Evolutionary conservation across 2,329 filamentous ascomycete species (phyloP), one percentile per base, ranked within the genome.

Genomic region (Trichophyton mentagrophytes): DNA sequence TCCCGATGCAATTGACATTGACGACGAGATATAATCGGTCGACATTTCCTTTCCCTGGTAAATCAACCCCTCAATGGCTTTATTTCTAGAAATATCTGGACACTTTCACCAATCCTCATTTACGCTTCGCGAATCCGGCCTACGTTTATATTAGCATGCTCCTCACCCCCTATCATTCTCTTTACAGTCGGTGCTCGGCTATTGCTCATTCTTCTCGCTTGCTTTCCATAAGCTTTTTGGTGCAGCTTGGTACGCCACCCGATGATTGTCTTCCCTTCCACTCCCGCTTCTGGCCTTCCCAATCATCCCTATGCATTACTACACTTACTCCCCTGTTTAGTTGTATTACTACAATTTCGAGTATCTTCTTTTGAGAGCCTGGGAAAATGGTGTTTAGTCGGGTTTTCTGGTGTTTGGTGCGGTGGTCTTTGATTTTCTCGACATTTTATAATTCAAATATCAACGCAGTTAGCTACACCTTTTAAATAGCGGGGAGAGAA

Each of bases 1-100:
- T 69, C 90, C 90, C 1, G 90, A 96, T 69, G 89, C 88, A 25
- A 93, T 96, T 71, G 88, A 93, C 72, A 85, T 88, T 74, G 85
- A 88, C 70, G 84, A 88, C 60, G 74, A 77, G 38, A 22, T 59
- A 22, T 46, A 49, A 17, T 8, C n/a, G 6, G 11, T 3, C 27
- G 2, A 36, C 17, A 27, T 27, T 38, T 9, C 51, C 30, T 38
- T 25, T 51, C 27, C 5, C 5, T n/a, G 33, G 11, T 55, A 27
- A 11, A 55, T 51, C 46, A 15, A 27, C 20, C 5, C 11, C 20
- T 15, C 44, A 20, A 51, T 15, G 20, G 25, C 46, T 3, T 25
- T 25, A 22, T 30, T 25, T 20, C 30, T 15, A 27, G 17, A 17
- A 25, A 51, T n/a, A 36, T 36, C 25, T n/a, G n/a, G 27, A 20